These are phyloP conservation scores for Albugo candida DNA, from an alignment of 352 stramenopile genomes.

Conservation along the genomic window DNA sequence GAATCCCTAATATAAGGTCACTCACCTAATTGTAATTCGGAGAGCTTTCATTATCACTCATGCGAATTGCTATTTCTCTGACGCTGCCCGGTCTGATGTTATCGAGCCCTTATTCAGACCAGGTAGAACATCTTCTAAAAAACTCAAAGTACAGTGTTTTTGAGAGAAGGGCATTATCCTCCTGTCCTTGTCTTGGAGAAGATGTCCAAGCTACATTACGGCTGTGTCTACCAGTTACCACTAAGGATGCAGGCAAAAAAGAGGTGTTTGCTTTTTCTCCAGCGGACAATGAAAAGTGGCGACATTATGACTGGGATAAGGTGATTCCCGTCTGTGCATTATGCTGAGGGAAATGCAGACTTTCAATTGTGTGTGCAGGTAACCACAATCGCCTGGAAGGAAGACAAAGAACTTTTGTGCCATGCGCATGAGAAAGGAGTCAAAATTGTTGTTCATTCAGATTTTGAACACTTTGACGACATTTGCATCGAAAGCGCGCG, in stretches of 20 bases:
- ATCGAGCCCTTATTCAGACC: too few species aligned
- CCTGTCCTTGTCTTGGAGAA: too few species aligned
- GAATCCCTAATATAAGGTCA: too few species aligned
- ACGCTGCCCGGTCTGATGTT: too few species aligned
- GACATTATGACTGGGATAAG: slow-evolving; percentile 57
- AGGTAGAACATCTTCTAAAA: too few species aligned
- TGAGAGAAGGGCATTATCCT: too few species aligned
- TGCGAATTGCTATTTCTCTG: too few species aligned
- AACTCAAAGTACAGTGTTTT: too few species aligned
- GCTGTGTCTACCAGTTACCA: too few species aligned
- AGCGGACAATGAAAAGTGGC: slow-evolving; percentile 34
- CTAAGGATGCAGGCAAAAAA: not conserved
- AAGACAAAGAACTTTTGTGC: slow-evolving; percentile 62
- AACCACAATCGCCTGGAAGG: slow-evolving; percentile 70
- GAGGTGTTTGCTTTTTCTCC: slow-evolving; percentile 72
- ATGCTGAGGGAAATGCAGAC: not conserved
- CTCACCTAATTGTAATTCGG: too few species aligned
- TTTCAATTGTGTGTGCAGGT: slow-evolving; percentile 12
- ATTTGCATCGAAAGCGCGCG: slow-evolving; percentile 32
- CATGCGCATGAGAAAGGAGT: slow-evolving; percentile 56
- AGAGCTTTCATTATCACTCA: too few species aligned
- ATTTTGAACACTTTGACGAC: slow-evolving; percentile 44
- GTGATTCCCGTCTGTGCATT: slow-evolving; percentile 3
- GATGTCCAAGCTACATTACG: too few species aligned
- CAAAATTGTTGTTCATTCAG: slow-evolving; percentile 63